phyloP scores from a whole-genome alignment of 2,329 filamentous ascomycete genomes.

The Clonostachys sp. region DNA sequence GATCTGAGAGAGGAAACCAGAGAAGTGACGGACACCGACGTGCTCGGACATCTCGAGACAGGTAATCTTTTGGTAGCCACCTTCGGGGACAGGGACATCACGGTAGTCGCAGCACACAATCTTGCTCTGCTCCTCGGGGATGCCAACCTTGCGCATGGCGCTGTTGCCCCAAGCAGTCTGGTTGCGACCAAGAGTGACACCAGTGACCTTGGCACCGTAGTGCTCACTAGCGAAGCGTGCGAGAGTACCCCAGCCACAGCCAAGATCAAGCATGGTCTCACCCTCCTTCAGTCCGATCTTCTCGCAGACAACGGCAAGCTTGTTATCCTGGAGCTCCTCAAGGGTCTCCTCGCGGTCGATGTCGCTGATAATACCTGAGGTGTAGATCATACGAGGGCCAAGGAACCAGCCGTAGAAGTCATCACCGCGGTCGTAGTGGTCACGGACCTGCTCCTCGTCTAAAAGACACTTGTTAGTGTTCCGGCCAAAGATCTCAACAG shows the following conservation, averaged over 20 bases:
- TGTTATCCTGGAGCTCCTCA: constrained; percentile 97
- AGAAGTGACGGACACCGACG: constrained; percentile 88
- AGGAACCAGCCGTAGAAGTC: constrained; percentile 99
- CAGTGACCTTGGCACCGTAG: constrained; percentile 81
- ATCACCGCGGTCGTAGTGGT: constrained; percentile 96
- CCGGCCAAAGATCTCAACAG: constrained; percentile 47
- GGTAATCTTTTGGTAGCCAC: constrained; percentile 84
- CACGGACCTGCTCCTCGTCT: constrained; percentile 93
- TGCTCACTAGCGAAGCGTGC: constrained; percentile 89
- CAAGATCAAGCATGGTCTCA: constrained; percentile 86
- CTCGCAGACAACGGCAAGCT: constrained; percentile 89
- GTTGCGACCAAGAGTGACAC: constrained; percentile 91
- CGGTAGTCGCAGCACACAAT: constrained; percentile 98
- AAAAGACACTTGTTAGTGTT: background rate
- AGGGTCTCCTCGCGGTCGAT: constrained; percentile 82
- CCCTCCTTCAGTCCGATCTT: constrained; percentile 83
- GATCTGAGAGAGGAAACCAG: constrained; percentile 76
- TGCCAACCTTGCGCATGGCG: constrained; percentile 75
- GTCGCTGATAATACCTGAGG: constrained; percentile 88
- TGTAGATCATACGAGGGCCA: constrained; percentile 98
- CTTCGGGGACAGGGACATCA: constrained; percentile 74
- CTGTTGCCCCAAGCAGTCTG: constrained; percentile 96
- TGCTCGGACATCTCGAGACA: constrained; percentile 99
- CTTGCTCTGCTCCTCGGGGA: constrained; percentile 82
- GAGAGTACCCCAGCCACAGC: constrained; percentile 96